Evolutionary conservation across 768 basidiomycete species (phyloP), one percentile per base, ranked within the genome.

Genomic region (Pleurotus cornucopiae): DNA sequence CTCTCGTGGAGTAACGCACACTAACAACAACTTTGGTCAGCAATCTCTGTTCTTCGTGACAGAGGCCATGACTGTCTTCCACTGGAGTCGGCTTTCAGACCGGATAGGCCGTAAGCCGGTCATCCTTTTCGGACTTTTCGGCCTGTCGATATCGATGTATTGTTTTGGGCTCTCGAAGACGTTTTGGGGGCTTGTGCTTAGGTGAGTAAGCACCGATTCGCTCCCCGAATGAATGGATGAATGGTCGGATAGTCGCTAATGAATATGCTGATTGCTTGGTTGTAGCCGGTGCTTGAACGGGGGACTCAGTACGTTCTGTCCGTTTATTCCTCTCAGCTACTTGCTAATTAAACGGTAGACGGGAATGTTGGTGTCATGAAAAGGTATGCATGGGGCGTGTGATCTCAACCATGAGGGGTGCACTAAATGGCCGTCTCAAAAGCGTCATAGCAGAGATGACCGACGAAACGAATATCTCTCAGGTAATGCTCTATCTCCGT

Each of bases 61-160:
- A 0, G 80, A 85, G 58, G 80, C 84, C 0, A 62, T 81, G 37
- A 82, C 80, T 1, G 80, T 84, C 18, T 68, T 86, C 39, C 78
- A 84, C 58, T 86, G 85, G 85, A 82, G 81, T 60, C 78, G 82
- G 2, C 53, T 82, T 6, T 86, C 85, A 7, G 85, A 87, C 56
- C 72, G 75, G 43, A 69, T 86, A 47, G 85, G 85, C 11, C 76
- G 85, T 26, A 85, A 81, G 60, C 85, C 85, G 0, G 76, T 87
- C 11, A 75, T 87, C 53, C 66, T 86, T 48, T 72, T 67, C 1
- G 85, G 86, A 1, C 70, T 85, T 0, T 63, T 76, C 41, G 85
- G 84, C 4, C 63, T 86, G 6, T 77, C 79, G 0, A 46, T 75
- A 1, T 83, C 83, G 0, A 85, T 83, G 76, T 73, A 77, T 20